Base-by-base conservation (phyloP, 192 early-diverging fungal species). In the Funneliformis geosporum region DNA sequence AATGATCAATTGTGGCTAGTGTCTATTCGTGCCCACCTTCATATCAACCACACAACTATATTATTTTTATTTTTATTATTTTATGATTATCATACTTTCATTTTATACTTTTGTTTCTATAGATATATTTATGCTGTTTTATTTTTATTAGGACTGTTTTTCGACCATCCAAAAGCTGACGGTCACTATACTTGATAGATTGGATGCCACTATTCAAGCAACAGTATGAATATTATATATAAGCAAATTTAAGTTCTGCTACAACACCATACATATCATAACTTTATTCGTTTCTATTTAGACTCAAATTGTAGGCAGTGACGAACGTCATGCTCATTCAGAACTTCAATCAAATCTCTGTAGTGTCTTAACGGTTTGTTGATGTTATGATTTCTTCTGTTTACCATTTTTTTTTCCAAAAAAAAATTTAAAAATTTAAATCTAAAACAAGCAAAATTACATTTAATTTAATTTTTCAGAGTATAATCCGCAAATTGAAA, bases 341-440 rank as follows among this genome's bases (percentile, higher is more conserved):
- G 97, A 99, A 82, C 86, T 95, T 59, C 96, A 98, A 84, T 94
- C 96, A 46, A 97, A 96, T 88, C 87, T 99, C 67, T 93, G 94
- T 82, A 94, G 93, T 84, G 92, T 97, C 28, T 85, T 98, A 67
- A 96, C 96, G 44, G 90, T 90, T 79, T 62, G 90, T 79, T 66
- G 2, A 47, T 28, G 11, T 16, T 21, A 18, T 1, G 14, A 28
- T 5, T 5, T 55, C 3, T 33, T 10, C 8, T 33, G 2, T n/a
- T 21, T 61, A 25, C n/a, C 1, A 5, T 1, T 65, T 65, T 14
- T 65, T 65, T 27, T 65, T 23, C 4, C 6, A 65, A 33, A 14
- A 33, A 65, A 28, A 28, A 65, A 65, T 2, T 21, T 42, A 40
- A 69, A n/a, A n/a, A n/a, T n/a, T n/a, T n/a, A n/a, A n/a, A n/a